Base-by-base conservation (phyloP, 306 rosid genomes). In the Canavalia gladiata region DNA sequence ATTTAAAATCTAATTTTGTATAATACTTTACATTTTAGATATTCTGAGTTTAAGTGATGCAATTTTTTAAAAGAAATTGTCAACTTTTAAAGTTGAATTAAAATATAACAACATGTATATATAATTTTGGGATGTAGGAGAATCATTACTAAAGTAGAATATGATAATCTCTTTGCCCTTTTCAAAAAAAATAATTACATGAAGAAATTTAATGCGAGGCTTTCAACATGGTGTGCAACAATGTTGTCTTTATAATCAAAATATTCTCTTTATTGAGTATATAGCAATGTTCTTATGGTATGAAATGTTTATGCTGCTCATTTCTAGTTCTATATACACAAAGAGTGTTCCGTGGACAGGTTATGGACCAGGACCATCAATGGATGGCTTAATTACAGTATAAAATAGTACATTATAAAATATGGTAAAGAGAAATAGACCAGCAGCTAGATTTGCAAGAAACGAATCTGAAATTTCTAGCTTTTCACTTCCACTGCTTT, bases 301-400 rank as follows among this genome's bases (percentile, higher is more conserved):
- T 28, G 54, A 69, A 64, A 62, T 0, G 68, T 62, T 62, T 39
- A 54, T 72, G 12, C 41, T 55, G 9, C n/a, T 2, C n/a, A 9
- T 8, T 28, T 35, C 5, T 52, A 10, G 2, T 29, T 43, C 35
- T 67, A 43, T 67, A 18, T 54, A 70, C 11, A 71, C 41, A 47
- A 6, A 18, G 25, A 18, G 25, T 18, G 25, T 18, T 18, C 28
- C 31, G n/a, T 60, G 9, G 43, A 56, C 0, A 46, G 33, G 13
- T 11, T 69, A 66, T 7, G 80, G 30, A 8, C 8, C 3, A 11
- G 85, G 78, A 49, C 75, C 86, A 90, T 95, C 99, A 6, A 92
- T 75, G 77, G 97, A 47, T 57, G 97, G 97, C 69, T 91, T 92
- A 88, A 95, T 88, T 41, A 95, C 90, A 62, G 87, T 57, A 68